Percentiles rank a stretch among this genome's conserved stretches.
Evolutionary conservation across 2,329 filamentous ascomycete genomes (phyloP).

Genomic region (Phialocephala sp.): DNA sequence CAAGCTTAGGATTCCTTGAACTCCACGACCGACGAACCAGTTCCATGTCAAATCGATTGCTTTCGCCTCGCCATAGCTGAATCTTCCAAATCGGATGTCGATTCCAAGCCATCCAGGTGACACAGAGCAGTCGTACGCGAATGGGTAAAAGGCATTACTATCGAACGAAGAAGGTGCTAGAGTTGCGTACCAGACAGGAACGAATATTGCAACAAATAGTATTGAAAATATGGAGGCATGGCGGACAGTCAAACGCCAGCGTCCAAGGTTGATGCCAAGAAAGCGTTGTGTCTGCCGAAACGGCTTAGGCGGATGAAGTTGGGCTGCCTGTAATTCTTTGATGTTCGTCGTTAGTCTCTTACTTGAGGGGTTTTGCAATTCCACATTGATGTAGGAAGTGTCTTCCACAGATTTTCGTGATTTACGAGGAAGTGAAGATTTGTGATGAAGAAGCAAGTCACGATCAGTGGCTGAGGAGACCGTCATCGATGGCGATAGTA

Average conservation of each 20-base stretch:
- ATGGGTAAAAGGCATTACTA: neutral
- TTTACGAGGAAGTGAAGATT: neutral
- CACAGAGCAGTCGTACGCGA: constrained; percentile 14
- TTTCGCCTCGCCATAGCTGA: constrained; percentile 26
- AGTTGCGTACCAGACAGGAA: constrained; percentile 12
- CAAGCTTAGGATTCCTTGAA: constrained; percentile 24
- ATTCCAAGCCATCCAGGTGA: constrained; percentile 24
- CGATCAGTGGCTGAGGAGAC: neutral
- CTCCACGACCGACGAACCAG: constrained; percentile 25
- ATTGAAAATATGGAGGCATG: constrained; percentile 20
- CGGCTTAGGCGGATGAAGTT: constrained; percentile 15
- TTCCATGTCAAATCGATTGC: constrained; percentile 30
- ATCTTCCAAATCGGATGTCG: constrained; percentile 20
- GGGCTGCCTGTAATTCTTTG: neutral
- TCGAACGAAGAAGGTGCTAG: neutral
- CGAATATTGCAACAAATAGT: constrained; percentile 14
- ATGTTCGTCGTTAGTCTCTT: neutral
- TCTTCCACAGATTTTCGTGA: neutral
- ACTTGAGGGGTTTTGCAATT: neutral
- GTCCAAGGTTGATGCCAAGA: constrained; percentile 17
- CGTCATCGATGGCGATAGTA: too few species aligned
- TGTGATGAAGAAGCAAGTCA: neutral
- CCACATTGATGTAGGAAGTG: neutral
- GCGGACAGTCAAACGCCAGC: constrained; percentile 19
- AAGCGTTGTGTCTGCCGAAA: constrained; percentile 16